phyloP scores from a whole-genome alignment of 768 basidiomycete genomes.

The Lactifluus piperatus region DNA sequence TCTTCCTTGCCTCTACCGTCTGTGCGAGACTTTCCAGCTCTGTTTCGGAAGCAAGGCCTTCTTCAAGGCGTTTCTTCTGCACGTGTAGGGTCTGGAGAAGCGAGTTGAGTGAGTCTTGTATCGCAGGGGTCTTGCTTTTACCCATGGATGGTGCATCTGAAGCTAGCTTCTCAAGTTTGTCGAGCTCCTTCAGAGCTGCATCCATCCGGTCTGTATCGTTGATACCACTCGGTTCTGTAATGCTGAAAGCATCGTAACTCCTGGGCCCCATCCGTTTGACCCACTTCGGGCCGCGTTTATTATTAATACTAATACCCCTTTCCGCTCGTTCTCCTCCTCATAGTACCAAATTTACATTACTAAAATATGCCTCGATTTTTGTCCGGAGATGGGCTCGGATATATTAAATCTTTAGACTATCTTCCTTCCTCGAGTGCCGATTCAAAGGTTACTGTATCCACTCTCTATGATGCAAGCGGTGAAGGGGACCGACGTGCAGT shows the following conservation, averaged over 20 bases:
- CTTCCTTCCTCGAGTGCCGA: constrained; percentile 24
- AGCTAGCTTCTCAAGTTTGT: constrained; percentile 62
- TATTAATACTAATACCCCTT: too few species aligned
- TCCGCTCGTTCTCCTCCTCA: too few species aligned
- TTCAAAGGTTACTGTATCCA: constrained; percentile 30
- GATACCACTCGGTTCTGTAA: neutral
- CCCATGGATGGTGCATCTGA: constrained; percentile 33
- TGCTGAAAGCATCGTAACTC: too few species aligned
- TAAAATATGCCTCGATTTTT: constrained; percentile 56
- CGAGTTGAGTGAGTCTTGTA: constrained; percentile 53
- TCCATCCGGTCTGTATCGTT: constrained; percentile 43
- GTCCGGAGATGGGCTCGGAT: constrained; percentile 71
- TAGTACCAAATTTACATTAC: too few species aligned
- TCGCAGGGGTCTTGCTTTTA: constrained; percentile 42
- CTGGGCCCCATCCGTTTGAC: too few species aligned
- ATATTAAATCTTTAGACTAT: constrained; percentile 54
- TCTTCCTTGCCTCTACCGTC: constrained; percentile 64
- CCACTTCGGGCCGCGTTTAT: neutral
- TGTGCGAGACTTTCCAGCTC: constrained; percentile 43
- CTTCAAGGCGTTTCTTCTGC: constrained; percentile 44
- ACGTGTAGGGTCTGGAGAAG: constrained; percentile 50
- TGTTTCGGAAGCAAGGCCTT: constrained; percentile 40
- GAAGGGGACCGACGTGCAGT: constrained; percentile 31
- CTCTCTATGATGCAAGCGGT: constrained; percentile 27
- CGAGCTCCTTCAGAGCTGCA: constrained; percentile 65